Percentiles rank a stretch among this genome's conserved stretches.
phyloP scores from a whole-genome alignment of 75 land plant genomes.

The Cunninghamia lanceolata region DNA sequence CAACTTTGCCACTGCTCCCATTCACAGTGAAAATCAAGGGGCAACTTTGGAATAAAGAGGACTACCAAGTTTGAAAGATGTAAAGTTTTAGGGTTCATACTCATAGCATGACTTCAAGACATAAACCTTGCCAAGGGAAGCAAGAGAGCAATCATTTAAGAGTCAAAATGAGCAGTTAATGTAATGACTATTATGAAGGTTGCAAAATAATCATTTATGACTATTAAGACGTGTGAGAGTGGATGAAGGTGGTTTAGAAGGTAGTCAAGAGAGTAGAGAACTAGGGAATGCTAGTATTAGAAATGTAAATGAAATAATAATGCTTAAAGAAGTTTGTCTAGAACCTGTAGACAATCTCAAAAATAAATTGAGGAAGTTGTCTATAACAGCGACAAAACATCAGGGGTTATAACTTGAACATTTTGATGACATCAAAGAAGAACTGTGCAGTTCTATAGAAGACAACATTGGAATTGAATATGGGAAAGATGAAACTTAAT shows the following conservation, averaged over 20 bases:
- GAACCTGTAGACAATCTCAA: slow-evolving; percentile 18
- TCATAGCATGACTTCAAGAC: no score
- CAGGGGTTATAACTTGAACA: slow-evolving; percentile 24
- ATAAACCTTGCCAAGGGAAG: no score
- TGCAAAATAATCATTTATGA: no score
- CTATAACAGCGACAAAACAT: slow-evolving; percentile 30
- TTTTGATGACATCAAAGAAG: slow-evolving; percentile 69
- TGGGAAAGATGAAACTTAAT: slow-evolving; percentile 30
- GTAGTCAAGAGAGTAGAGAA: slow-evolving; percentile 76
- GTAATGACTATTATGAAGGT: no score
- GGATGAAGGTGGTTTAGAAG: slow-evolving; percentile 56
- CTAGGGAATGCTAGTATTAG: slow-evolving; percentile 52
- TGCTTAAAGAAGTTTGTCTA: slow-evolving; percentile 18
- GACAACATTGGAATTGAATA: slow-evolving; percentile 34
- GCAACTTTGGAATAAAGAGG: no score
- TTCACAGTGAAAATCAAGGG: no score
- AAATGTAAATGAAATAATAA: slow-evolving; percentile 23
- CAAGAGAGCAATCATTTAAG: no score
- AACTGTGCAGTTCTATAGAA: slow-evolving; percentile 71
- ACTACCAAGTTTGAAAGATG: no score
- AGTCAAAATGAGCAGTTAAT: no score
- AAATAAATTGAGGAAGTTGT: slow-evolving; percentile 34
- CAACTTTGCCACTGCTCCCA: no score
- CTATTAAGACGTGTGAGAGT: no score
- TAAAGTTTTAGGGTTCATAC: no score